phyloP scores from a whole-genome alignment of 768 basidiomycete species.

The Suillus subluteus region DNA sequence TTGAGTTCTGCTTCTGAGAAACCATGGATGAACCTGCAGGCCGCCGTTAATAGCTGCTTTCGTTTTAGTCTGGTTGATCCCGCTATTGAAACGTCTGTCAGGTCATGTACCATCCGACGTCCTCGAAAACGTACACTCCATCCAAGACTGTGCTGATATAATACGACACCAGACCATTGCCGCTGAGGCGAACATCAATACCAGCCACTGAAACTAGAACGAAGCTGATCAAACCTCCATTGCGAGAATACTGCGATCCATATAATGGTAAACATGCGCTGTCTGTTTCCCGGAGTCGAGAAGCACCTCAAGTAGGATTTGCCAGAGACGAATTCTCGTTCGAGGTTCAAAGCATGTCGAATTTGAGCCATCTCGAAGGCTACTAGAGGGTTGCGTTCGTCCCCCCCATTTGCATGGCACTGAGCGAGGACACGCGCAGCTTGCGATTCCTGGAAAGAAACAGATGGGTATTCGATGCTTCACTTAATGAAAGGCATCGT shows the following conservation, averaged over 20 bases:
- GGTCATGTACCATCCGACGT: not conserved
- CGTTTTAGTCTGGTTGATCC: constrained; percentile 53
- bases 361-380: constrained; percentile 64
- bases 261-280: constrained; percentile 68
- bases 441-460: constrained; percentile 47
- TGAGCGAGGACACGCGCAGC: constrained; percentile 65
- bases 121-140: constrained; percentile 39
- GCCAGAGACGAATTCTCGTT: constrained; percentile 53
- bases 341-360: constrained; percentile 64
- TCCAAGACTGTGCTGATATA: constrained; percentile 73
- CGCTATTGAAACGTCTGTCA: constrained; percentile 24
- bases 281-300: constrained; percentile 65
- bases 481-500: not conserved
- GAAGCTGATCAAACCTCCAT: constrained; percentile 56
- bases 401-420: constrained; percentile 68
- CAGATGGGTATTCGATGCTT: not conserved
- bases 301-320: constrained; percentile 59
- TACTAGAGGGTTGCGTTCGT: constrained; percentile 62
- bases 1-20: not conserved
- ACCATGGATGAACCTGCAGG: constrained; percentile 47
- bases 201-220: not conserved
- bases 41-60: constrained; percentile 67
- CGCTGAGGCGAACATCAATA: constrained; percentile 37
- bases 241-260: constrained; percentile 74
- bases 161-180: constrained; percentile 73